Evolutionary conservation across 768 basidiomycete species (phyloP).

Genomic region (Sporobolomyces pararoseus): DNA sequence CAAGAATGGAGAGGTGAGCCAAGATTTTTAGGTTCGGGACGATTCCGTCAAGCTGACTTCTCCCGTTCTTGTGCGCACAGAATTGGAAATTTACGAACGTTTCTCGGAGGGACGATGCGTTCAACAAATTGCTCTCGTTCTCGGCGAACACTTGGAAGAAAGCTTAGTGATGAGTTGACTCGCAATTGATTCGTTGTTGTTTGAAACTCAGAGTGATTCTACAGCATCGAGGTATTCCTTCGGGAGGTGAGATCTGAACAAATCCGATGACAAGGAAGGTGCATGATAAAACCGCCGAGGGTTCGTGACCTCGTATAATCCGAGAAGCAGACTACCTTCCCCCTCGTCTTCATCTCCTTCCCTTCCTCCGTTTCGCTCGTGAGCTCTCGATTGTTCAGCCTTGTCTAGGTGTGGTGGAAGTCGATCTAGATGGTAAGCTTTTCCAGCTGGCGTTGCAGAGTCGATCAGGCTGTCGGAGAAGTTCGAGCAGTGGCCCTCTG

Average conservation of each 20-base stretch:
- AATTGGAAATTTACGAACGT: constrained; percentile 19
- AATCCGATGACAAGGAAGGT: constrained; percentile 13
- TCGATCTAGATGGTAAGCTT: constrained; percentile 19
- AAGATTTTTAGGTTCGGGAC: no score
- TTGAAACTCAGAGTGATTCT: constrained; percentile 16
- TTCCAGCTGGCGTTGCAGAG: constrained; percentile 29
- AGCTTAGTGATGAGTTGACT: neutral
- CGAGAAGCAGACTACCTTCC: neutral
- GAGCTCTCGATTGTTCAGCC: no score
- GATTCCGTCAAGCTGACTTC: no score
- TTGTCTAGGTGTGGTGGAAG: neutral
- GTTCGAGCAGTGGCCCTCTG: neutral
- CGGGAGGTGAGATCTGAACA: constrained; percentile 24
- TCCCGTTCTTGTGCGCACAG: neutral
- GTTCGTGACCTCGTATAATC: constrained; percentile 26
- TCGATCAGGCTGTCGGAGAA: neutral
- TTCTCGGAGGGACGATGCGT: constrained; percentile 23
- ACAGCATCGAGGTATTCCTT: constrained; percentile 22
- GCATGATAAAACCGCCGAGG: constrained; percentile 15
- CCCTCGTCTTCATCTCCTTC: neutral
- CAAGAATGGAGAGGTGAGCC: constrained; percentile 25
- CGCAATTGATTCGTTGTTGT: neutral
- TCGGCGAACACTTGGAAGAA: neutral
- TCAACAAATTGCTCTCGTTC: constrained; percentile 30
- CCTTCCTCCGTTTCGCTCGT: neutral